phyloP scores from a whole-genome alignment of 768 basidiomycete species.

The Lentinus tigrinus region DNA sequence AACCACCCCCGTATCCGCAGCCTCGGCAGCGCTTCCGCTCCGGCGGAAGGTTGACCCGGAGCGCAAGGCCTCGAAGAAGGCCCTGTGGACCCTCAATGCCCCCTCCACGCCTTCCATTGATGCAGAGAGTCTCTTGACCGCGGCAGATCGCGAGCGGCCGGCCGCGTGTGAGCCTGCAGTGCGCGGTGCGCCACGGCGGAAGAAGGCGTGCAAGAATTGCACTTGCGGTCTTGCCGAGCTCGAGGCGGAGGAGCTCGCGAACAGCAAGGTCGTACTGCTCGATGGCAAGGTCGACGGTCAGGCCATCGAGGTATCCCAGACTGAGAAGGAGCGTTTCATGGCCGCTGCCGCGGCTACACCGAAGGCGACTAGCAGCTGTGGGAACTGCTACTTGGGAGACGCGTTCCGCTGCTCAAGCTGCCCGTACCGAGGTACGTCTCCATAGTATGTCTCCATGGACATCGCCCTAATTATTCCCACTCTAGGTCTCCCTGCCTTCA shows the following conservation, averaged over 20 bases:
- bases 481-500: slow-evolving; percentile 92
- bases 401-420: slow-evolving; percentile 96
- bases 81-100: slow-evolving; percentile 80
- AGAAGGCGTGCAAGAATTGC: slow-evolving; percentile 95
- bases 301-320: slow-evolving; percentile 53
- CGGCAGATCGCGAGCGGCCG: slow-evolving; percentile 78
- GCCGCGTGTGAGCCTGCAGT: slow-evolving; percentile 70
- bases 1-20: slow-evolving; percentile 15
- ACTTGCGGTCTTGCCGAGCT: slow-evolving; percentile 95
- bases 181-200: slow-evolving; percentile 57
- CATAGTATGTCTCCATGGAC: neutral
- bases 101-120: slow-evolving; percentile 76
- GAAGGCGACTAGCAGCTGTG: slow-evolving; percentile 95
- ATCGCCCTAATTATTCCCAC: neutral
- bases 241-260: slow-evolving; percentile 75
- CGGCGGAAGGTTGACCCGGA: slow-evolving; percentile 50
- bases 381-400: slow-evolving; percentile 96
- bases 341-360: slow-evolving; percentile 69
- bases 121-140: slow-evolving; percentile 78
- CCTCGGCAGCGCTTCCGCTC: slow-evolving; percentile 42
- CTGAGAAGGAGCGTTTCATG: slow-evolving; percentile 64
- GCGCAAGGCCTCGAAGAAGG: slow-evolving; percentile 78
- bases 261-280: slow-evolving; percentile 63
- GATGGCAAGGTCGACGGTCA: slow-evolving; percentile 62
- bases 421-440: slow-evolving; percentile 85